Evolutionary conservation across 2,329 filamentous ascomycete genomes (phyloP).

Genomic region (Exophiala viscosa): DNA sequence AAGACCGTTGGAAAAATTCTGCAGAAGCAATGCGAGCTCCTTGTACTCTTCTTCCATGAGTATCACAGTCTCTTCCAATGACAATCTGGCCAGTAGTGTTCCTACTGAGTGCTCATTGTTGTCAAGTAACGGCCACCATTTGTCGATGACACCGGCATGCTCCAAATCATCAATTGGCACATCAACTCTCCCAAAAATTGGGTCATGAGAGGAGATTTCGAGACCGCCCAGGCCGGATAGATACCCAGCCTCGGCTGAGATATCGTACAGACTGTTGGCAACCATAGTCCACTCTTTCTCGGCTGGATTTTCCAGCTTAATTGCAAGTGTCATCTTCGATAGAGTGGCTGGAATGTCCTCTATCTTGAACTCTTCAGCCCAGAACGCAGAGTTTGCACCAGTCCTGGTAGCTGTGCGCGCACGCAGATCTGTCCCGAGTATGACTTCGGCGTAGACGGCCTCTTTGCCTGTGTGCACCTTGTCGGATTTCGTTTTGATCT

Average conservation of each 20-base stretch:
- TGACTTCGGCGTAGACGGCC: slow-evolving; percentile 48
- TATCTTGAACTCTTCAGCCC: slow-evolving; percentile 49
- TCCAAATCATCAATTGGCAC: slow-evolving; percentile 76
- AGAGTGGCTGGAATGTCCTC: slow-evolving; percentile 46
- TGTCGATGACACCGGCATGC: slow-evolving; percentile 71
- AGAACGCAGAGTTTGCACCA: slow-evolving; percentile 46
- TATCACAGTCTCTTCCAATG: slow-evolving; percentile 84
- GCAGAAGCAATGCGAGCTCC: slow-evolving; percentile 74
- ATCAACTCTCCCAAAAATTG: slow-evolving; percentile 61
- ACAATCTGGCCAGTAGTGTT: slow-evolving; percentile 77
- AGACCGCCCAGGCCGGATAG: slow-evolving; percentile 43
- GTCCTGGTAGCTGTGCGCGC: slow-evolving; percentile 48
- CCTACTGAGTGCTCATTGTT: slow-evolving; percentile 72
- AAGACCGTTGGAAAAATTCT: slow-evolving; percentile 77
- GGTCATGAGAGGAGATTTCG: slow-evolving; percentile 46
- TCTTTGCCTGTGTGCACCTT: slow-evolving; percentile 30
- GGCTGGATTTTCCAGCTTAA: slow-evolving; percentile 46
- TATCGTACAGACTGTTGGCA: slow-evolving; percentile 42
- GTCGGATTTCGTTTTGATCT: slow-evolving; percentile 25
- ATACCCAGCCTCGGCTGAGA: slow-evolving; percentile 40
- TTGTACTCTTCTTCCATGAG: slow-evolving; percentile 82
- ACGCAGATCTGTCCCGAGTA: slow-evolving; percentile 47
- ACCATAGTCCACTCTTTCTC: slow-evolving; percentile 51
- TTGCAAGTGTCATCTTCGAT: slow-evolving; percentile 44
- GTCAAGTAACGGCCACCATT: slow-evolving; percentile 82